Evolutionary conservation across 441 rosid genomes (phyloP).

Genomic region (Melastoma candidum): DNA sequence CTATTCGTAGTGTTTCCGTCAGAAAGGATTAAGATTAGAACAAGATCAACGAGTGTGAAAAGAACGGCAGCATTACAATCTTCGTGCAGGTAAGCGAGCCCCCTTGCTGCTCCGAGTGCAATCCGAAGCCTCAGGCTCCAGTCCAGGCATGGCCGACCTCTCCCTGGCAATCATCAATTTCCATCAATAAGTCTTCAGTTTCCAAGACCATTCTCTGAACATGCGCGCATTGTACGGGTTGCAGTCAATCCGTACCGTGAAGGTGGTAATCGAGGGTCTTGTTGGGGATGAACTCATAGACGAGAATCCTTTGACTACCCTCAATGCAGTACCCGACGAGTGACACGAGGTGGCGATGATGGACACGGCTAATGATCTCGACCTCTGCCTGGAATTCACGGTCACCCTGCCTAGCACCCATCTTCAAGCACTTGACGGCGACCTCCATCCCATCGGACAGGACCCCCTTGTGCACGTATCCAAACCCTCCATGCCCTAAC

Average conservation of each 20-base stretch:
- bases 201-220: too few species aligned
- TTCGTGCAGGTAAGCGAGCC: conserved; percentile 18
- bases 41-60: not conserved
- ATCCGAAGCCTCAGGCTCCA: conserved; percentile 14
- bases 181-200: not conserved
- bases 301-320: conserved; percentile 15
- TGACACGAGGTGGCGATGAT: conserved; percentile 16
- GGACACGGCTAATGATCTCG: conserved; percentile 19
- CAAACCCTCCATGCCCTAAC: conserved; percentile 16
- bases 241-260: conserved; percentile 7
- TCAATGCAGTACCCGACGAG: conserved; percentile 15
- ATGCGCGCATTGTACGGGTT: not conserved
- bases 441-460: conserved; percentile 9
- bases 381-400: conserved; percentile 20
- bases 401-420: conserved; percentile 15
- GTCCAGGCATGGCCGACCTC: conserved; percentile 11
- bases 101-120: conserved; percentile 15
- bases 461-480: conserved; percentile 15
- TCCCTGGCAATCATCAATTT: conserved; percentile 4
- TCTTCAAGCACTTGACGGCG: conserved; percentile 15
- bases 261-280: conserved; percentile 18
- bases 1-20: not conserved
- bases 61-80: conserved; percentile 6
- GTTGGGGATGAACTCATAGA: conserved; percentile 16
- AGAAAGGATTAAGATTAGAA: not conserved